phyloP scores from a whole-genome alignment of 345 rosid genomes.

The Melaleuca alternifolia region DNA sequence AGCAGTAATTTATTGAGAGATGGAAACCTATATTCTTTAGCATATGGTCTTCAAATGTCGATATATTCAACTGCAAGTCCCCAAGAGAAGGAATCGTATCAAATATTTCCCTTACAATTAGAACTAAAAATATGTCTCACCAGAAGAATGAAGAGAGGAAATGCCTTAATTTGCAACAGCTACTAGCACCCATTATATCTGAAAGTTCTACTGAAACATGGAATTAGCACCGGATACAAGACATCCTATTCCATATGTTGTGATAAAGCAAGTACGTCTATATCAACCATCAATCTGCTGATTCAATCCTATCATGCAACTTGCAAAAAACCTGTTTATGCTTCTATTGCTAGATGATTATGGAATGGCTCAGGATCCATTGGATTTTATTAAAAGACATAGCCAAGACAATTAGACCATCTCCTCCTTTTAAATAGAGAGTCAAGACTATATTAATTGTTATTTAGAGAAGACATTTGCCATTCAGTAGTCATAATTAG shows the following conservation, averaged over 20 bases:
- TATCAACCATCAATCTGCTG: not conserved
- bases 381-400: not conserved
- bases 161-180: not conserved
- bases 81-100: not conserved
- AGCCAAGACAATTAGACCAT: not conserved
- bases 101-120: not conserved
- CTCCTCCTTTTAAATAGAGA: not conserved
- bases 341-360: not conserved
- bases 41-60: not conserved
- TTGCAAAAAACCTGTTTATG: not conserved
- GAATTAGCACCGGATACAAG: not conserved
- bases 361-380: not conserved
- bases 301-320: not conserved
- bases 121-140: not conserved
- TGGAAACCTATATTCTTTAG: not conserved
- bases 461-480: not conserved
- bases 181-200: not conserved
- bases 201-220: not conserved
- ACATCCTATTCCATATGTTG: not conserved
- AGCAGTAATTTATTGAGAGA: not conserved
- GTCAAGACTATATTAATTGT: not conserved
- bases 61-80: not conserved
- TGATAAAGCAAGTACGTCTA: not conserved
- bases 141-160: not conserved
- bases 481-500: not conserved